phyloP scores from a whole-genome alignment of 768 basidiomycete genomes.

The Phanerochaete sordida region DNA sequence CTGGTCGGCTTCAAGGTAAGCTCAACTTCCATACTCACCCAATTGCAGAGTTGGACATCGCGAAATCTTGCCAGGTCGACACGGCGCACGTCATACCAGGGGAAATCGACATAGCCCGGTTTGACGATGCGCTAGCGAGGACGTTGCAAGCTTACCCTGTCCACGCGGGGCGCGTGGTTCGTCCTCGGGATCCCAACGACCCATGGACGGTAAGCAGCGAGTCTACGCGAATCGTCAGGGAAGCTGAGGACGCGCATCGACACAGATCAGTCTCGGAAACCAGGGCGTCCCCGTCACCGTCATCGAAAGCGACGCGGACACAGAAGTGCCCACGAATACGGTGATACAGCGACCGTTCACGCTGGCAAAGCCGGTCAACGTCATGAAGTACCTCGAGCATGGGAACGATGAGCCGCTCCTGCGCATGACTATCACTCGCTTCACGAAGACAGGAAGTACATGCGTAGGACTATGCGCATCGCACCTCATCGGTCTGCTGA shows the following conservation, averaged over 20 bases:
- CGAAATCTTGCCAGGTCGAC: slow-evolving; percentile 7
- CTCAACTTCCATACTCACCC: too few relatives aligned
- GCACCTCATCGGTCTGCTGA: slow-evolving; percentile 8
- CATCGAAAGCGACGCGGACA: slow-evolving; percentile 10
- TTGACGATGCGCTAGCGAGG: slow-evolving; percentile 10
- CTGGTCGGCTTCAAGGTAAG: slow-evolving; percentile 6
- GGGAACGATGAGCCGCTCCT: slow-evolving; percentile 11
- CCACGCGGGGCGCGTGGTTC: slow-evolving; percentile 9
- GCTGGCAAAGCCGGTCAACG: slow-evolving; percentile 3
- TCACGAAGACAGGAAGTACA: slow-evolving; percentile 9
- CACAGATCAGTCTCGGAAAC: slow-evolving; percentile 11
- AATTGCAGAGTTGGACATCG: too few relatives aligned
- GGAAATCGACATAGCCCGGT: slow-evolving; percentile 5
- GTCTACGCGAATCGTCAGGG: too few relatives aligned
- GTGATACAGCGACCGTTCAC: slow-evolving; percentile 13
- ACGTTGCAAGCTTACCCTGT: slow-evolving; percentile 13
- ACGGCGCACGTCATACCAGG: slow-evolving; percentile 14
- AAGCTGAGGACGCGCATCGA: too few relatives aligned
- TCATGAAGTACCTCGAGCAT: not conserved
- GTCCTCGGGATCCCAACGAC: not conserved
- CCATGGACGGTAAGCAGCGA: slow-evolving; percentile 8
- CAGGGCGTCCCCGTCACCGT: slow-evolving; percentile 11
- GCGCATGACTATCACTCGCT: slow-evolving; percentile 9
- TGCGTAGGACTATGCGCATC: slow-evolving; percentile 8
- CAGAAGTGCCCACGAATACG: slow-evolving; percentile 8